Base-by-base conservation (phyloP, 495 filamentous ascomycete genomes). In the Penicillium flavigenum region DNA sequence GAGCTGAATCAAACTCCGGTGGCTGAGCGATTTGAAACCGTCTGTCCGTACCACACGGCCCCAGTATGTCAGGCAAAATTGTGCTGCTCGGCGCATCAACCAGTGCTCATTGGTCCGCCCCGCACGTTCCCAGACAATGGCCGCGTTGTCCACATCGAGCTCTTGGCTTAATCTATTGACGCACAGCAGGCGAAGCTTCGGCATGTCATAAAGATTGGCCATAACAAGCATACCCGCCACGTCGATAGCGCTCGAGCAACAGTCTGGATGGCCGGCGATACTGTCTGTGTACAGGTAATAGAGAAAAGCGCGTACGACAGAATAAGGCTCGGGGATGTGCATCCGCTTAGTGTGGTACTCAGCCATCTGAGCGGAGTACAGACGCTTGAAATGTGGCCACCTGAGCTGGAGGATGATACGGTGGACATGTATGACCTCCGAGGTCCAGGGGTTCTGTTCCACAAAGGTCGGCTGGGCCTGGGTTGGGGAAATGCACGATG, bases 261-360 rank as follows among this genome's bases (percentile, higher is more conserved):
- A 83, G 19, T 85, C 79, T 16, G 83, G 80, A 46, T 83, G 78
- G 9, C 81, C 79, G 22, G 87, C 81, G 66, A 98, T 96, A 60
- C 86, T 90, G 71, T 98, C 94, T 3, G 93, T 96, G 74, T 98
- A 98, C 16, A 98, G 81, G 67, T 96, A 98, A 76, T 92, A 94
- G 24, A 98, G 78, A 67, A 98, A 98, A 2, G 92, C 89, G 57
- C 90, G 91, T 53, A 98, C 95, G 5, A 96, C 92, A 5, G 86
- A 86, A 69, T 97, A 98, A 2, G 92, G 91, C 67, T 98, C 95
- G 0, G 95, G 92, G 42, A 98, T 96, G 72, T 98, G 94, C 88
- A 98, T 92, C 68, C 89, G 89, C 63, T 92, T 92, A 12, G 89
- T 91, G 69, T 98, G 94, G 64, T 94, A 98, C 68, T 98, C 94